These are phyloP conservation scores for Biscogniauxia mediterranea DNA, from an alignment of 2,329 filamentous ascomycete species.

Conservation along the genomic window DNA sequence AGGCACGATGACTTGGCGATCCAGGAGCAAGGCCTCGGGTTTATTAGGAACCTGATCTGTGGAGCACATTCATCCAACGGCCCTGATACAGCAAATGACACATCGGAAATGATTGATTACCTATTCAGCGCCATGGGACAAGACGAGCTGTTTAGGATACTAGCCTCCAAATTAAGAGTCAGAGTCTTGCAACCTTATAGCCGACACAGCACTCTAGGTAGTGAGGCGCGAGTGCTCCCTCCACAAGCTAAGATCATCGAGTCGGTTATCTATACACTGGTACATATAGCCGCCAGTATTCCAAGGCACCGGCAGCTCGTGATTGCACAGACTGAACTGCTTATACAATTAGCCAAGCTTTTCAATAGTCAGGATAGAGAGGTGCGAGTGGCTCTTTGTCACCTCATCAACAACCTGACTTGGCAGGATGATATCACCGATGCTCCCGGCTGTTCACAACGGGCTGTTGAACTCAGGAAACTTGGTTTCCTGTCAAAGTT, in stretches of 20 bases:
- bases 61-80: constrained; percentile 49
- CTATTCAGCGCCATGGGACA: constrained; percentile 74
- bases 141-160: constrained; percentile 74
- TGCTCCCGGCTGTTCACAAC: constrained; percentile 59
- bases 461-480: constrained; percentile 66
- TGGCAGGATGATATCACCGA: constrained; percentile 77
- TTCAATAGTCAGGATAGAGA: constrained; percentile 70
- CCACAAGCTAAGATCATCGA: constrained; percentile 69
- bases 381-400: constrained; percentile 76
- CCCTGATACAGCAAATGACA: constrained; percentile 49
- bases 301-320: constrained; percentile 76
- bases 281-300: constrained; percentile 82
- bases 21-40: constrained; percentile 86
- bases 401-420: constrained; percentile 81
- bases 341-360: constrained; percentile 70
- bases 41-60: constrained; percentile 86
- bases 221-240: constrained; percentile 51
- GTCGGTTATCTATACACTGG: constrained; percentile 76
- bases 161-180: constrained; percentile 73
- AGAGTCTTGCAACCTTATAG: constrained; percentile 54
- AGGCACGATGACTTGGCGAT: constrained; percentile 78
- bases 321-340: constrained; percentile 71
- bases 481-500: constrained; percentile 70
- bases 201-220: constrained; percentile 35
- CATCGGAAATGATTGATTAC: constrained; percentile 77